A percentile compares a stretch with the other conserved stretches of the same genome.
These are phyloP conservation scores for Escovopsis weberi DNA, from an alignment of 2,329 filamentous ascomycete species.

Conservation along the genomic window DNA sequence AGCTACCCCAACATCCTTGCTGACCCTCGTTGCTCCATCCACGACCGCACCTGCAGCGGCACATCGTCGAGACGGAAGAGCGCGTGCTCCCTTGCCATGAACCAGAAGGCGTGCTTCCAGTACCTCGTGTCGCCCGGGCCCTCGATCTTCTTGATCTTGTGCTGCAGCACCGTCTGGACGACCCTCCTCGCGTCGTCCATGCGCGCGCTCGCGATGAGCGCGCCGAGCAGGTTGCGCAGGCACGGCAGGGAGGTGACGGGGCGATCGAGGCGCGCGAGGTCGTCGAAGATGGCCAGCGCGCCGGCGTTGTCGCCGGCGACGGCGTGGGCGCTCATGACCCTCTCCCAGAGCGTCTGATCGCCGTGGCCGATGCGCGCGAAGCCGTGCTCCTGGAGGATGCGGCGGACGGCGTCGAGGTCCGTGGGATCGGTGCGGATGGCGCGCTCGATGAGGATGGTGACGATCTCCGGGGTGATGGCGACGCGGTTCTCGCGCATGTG, in stretches of 20 bases:
- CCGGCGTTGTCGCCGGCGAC: conserved; percentile 31
- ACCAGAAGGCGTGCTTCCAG: conserved; percentile 38
- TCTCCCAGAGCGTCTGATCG: conserved; percentile 56
- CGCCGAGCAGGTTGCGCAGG: conserved; percentile 27
- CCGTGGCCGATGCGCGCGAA: conserved; percentile 19
- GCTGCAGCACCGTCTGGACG: conserved; percentile 16
- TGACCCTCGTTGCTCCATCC: too few species aligned
- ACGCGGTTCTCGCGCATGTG: conserved; percentile 44
- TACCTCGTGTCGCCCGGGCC: conserved; percentile 16
- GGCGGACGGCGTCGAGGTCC: conserved; percentile 43
- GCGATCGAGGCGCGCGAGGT: conserved; percentile 24
- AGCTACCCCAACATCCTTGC: conserved; percentile 1
- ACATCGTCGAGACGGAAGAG: conserved; percentile 17
- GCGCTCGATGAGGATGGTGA: conserved; percentile 57
- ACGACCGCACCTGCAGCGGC: conserved; percentile 8
- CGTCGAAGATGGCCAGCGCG: conserved; percentile 35
- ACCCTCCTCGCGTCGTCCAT: conserved; percentile 17
- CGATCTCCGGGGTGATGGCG: conserved; percentile 48
- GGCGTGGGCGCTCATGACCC: conserved; percentile 54
- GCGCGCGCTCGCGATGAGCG: conserved; percentile 14
- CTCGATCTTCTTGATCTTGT: conserved; percentile 13
- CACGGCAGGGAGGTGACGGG: conserved; percentile 27
- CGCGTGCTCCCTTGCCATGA: conserved; percentile 25
- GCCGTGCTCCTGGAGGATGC: conserved; percentile 43
- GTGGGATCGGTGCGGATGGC: conserved; percentile 37